Evolutionary conservation across 768 basidiomycete genomes (phyloP), one percentile per base, ranked within the genome.

Genomic region (Suillus weaverae): DNA sequence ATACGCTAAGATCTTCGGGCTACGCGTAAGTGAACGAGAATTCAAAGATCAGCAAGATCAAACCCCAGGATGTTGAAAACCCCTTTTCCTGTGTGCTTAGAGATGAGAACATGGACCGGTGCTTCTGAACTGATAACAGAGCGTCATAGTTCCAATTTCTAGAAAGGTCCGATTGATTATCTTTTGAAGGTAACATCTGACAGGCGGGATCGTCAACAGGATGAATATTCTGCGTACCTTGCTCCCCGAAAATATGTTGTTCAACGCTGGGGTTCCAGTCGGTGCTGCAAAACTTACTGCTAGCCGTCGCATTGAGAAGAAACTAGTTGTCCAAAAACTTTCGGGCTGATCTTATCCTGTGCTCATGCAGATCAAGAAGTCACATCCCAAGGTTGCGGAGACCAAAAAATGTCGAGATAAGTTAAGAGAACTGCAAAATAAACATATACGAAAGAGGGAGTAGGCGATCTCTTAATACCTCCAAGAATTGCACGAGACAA

Each of bases 371-470:
- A 59, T 59, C 57, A 57, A 57, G 38, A 57, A 57, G 56, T 57
- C 38, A 20, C 26, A 41, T 38, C 57, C 39, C 20, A 22, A 59
- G 56, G n/a, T 61, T 62, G 53, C 55, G 54, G 41, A 62, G 62
- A 62, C 61, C 55, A 62, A 62, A 59, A 61, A 57, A 60, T 8
- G 18, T 62, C 36, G 20, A 39, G 30, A 59, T 68, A 66, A 66
- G 57, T 63, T 56, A 64, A 43, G 36, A 54, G 61, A 32, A 64
- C 72, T 66, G 57, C 41, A 36, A 60, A 60, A 64, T 69, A 65
- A 70, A 53, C 66, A 65, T 68, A 72, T 76, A n/a, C 64, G 63
- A 46, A 67, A 22, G 50, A 60, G 66, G 66, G n/a, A 61, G 51
- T 61, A 50, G 68, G n/a, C 20, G 33, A 60, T 61, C 67, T 66